Conservation (phyloP, 2,329 filamentous ascomycete genomes). For the Sporothrix schenckii region DNA sequence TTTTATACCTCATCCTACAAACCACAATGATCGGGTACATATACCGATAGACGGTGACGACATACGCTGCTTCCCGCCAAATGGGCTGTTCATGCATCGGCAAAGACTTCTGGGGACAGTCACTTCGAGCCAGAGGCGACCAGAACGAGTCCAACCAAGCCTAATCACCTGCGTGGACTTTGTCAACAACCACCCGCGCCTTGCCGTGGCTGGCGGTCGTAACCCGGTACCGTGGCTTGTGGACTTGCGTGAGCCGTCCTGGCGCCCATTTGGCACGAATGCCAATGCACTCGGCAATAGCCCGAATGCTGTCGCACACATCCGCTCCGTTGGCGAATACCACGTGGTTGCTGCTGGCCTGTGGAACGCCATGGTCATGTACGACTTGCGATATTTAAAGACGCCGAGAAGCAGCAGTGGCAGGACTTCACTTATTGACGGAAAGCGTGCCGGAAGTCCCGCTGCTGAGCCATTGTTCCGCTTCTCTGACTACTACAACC, state of each 20-base stretch:
- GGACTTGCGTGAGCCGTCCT: slow-evolving; percentile 48
- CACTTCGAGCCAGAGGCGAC: neutral
- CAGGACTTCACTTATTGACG: too few species aligned
- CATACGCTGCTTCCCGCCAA: neutral
- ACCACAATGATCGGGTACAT: too few species aligned
- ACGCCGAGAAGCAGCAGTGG: neutral
- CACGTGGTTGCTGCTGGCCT: slow-evolving; percentile 59
- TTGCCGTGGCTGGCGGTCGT: slow-evolving; percentile 56
- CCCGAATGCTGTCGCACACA: slow-evolving; percentile 45
- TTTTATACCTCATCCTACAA: neutral
- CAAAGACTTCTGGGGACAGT: neutral
- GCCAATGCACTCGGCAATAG: neutral
- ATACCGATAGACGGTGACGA: neutral
- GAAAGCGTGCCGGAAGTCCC: neutral
- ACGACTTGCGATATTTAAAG: slow-evolving; percentile 57
- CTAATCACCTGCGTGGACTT: slow-evolving; percentile 33
- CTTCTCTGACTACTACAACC: slow-evolving; percentile 57
- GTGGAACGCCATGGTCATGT: slow-evolving; percentile 54
- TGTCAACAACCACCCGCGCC: slow-evolving; percentile 43
- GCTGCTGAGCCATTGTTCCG: slow-evolving; percentile 47
- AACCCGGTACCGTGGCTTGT: slow-evolving; percentile 51
- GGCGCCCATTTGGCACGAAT: slow-evolving; percentile 12
- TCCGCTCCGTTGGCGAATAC: slow-evolving; percentile 53
- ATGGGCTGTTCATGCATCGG: neutral
- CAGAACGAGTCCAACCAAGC: neutral